These are phyloP conservation scores for Fusarium brachygibbosum DNA, from an alignment of 2,329 filamentous ascomycete species.

Conservation along the genomic window DNA sequence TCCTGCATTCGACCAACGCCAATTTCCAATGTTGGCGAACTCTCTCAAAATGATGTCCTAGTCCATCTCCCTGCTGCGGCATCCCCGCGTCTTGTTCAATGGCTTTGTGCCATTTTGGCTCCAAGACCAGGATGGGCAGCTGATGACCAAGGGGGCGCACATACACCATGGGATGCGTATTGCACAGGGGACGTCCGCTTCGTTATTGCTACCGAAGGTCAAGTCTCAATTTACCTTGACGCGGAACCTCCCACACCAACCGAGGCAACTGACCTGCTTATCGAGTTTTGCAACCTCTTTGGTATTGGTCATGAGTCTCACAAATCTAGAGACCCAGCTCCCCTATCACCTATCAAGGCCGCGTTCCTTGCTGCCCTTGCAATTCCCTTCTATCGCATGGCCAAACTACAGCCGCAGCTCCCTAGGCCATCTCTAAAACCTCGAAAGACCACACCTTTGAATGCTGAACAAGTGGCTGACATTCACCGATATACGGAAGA, in stretches of 20 bases:
- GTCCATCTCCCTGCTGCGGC: slow-evolving; percentile 38
- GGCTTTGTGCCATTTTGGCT: slow-evolving; percentile 49
- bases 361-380: slow-evolving; percentile 46
- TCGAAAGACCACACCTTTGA: slow-evolving; percentile 12
- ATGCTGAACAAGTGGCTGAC: slow-evolving; percentile 24
- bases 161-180: slow-evolving; percentile 42
- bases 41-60: slow-evolving; percentile 36
- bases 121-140: slow-evolving; percentile 41
- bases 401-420: slow-evolving; percentile 45
- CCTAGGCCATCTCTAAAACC: slow-evolving; percentile 35
- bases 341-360: slow-evolving; percentile 46
- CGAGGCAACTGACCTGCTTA: slow-evolving; percentile 44
- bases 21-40: slow-evolving; percentile 33
- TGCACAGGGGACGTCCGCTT: slow-evolving; percentile 37
- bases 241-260: slow-evolving; percentile 32
- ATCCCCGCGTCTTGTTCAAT: slow-evolving; percentile 45
- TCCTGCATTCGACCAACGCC: slow-evolving; percentile 43
- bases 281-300: slow-evolving; percentile 48
- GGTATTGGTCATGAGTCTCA: slow-evolving; percentile 42
- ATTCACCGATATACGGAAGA: slow-evolving; percentile 41
- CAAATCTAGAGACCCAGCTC: slow-evolving; percentile 15
- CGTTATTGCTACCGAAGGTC: slow-evolving; percentile 40
- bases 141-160: slow-evolving; percentile 38
- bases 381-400: slow-evolving; percentile 49
- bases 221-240: slow-evolving; percentile 33